Evolutionary conservation across 2,329 filamentous ascomycete genomes (phyloP), one percentile per base, ranked within the genome.

Genomic region (Nemania sp.): DNA sequence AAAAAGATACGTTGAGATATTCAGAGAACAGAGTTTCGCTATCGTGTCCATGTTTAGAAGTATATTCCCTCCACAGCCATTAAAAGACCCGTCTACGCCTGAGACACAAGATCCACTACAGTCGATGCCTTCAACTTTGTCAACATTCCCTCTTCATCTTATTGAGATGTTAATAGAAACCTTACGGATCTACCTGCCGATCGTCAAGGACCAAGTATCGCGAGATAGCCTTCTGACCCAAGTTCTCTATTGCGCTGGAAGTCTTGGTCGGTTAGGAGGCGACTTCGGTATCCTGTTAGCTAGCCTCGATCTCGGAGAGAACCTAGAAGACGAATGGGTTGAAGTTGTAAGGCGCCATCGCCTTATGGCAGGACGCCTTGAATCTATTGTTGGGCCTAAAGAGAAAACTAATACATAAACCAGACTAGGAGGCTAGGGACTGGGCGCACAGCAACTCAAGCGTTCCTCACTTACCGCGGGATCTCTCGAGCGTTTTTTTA

Each of bases 1-100:
- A 51, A 99, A 98, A 80, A 88, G 94, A 55, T 99, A 97, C 80
- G 93, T 99, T 74, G 96, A 99, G 78, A 94, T 99, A 29, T 98
- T 98, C 79, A 92, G 96, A 60, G 96, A 99, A 80, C 96, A 99
- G 80, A 97, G 93, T 77, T 99, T 99, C 79, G 92, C 91, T 51
- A 97, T 98, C 68, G 89, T 98, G 29, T 97, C 93, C 66, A 93
- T 98, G 86, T 98, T 97, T 80, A 93, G 91, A 75, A 96, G 92
- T 75, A 93, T 98, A 62, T 97, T 97, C 75, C 90, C 92, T 0
- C 84, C 73, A 3, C 70, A 75, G 18, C 43, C 70, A 6, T 63
- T 70, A 5, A 69, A 62, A 27, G 67, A 70, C 26, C 24, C 65
- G 38, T 70, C 72, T 29, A 71, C 57, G 41, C 68, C 72, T 18